Evolutionary conservation across 2,329 filamentous ascomycete genomes (phyloP).

Genomic region (Colletotrichum chrysophilum): DNA sequence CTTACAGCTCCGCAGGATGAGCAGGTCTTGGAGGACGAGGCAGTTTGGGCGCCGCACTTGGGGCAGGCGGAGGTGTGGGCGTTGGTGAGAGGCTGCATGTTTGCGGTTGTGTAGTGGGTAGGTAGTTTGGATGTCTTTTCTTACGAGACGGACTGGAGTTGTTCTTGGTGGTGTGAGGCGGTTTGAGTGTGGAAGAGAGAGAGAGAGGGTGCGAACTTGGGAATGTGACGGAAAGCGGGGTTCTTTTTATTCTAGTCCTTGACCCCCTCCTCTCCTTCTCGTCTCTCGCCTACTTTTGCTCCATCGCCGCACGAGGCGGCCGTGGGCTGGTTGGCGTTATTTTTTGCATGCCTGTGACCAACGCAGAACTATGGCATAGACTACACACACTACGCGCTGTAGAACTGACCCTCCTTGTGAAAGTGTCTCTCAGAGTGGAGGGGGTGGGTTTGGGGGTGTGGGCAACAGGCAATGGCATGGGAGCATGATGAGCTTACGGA

Average conservation of each 20-base stretch:
- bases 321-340: background rate
- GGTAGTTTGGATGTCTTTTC: background rate
- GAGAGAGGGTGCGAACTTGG: background rate
- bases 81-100: conserved; percentile 36
- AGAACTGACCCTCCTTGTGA: conserved; percentile 6
- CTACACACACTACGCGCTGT: background rate
- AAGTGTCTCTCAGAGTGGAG: background rate
- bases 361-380: background rate
- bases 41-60: conserved; percentile 58
- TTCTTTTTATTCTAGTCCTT: background rate
- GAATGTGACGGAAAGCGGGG: background rate
- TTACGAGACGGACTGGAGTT: background rate
- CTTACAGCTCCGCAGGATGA: conserved; percentile 62
- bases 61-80: conserved; percentile 51
- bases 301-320: background rate
- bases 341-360: background rate
- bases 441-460: background rate
- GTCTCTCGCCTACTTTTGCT: background rate
- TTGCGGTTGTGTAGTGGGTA: background rate
- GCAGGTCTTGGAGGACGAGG: conserved; percentile 57
- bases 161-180: background rate
- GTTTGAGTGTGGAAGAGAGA: background rate
- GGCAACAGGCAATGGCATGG: background rate
- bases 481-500: conserved; percentile 12
- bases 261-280: background rate